phyloP scores from a whole-genome alignment of 2,329 filamentous ascomycete genomes.

The Xylariaceae sp. region DNA sequence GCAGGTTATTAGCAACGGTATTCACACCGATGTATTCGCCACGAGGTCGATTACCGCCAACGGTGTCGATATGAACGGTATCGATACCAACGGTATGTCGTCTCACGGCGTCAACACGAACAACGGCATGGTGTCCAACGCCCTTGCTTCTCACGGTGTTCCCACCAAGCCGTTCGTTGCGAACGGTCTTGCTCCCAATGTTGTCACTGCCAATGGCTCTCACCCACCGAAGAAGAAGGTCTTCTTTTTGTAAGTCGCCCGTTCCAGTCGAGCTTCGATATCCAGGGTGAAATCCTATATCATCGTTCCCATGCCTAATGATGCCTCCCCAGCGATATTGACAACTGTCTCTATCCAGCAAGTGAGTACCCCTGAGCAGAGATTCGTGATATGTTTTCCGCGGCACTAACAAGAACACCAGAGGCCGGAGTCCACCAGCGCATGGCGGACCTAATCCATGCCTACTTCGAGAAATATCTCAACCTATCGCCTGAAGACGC shows the following conservation, averaged over 20 bases:
- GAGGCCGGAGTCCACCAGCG: conserved; percentile 13
- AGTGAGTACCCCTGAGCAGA: conserved; percentile 7
- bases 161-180: background rate
- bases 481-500: conserved; percentile 10
- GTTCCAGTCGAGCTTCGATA: background rate
- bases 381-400: background rate
- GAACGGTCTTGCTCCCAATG: background rate
- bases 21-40: background rate
- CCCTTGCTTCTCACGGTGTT: background rate
- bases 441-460: conserved; percentile 18
- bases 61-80: background rate
- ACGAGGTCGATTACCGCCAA: background rate
- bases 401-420: background rate
- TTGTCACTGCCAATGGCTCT: conserved; percentile 4
- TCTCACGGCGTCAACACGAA: background rate
- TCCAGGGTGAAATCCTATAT: background rate
- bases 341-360: conserved; percentile 16
- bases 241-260: conserved; percentile 14
- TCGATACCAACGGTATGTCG: background rate
- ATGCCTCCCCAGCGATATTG: conserved; percentile 9
- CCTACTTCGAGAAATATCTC: conserved; percentile 14
- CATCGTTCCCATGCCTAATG: background rate
- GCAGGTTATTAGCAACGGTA: background rate
- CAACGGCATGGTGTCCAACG: background rate
- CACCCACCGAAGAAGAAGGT: conserved; percentile 15